Evolutionary conservation across 805 yeast genomes (phyloP), one percentile per base, ranked within the genome.

Genomic region (Starmerella stigmatis): DNA sequence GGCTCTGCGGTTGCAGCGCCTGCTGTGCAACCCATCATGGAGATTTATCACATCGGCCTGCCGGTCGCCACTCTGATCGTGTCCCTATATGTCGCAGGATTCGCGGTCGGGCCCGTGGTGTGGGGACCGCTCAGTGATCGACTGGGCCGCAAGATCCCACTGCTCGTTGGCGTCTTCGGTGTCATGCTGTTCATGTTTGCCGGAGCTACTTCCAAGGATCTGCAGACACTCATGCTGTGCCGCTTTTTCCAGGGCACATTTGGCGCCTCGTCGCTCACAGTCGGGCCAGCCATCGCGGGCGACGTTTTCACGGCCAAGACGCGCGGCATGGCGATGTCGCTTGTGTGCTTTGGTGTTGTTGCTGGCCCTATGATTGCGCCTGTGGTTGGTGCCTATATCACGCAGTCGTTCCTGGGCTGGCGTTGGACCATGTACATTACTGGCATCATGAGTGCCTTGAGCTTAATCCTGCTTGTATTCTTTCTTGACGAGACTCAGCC

Each of bases 81-180:
- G 9, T 78, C 96, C 0, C 68, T 86, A 21, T 88, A 76, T 57
- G 96, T 88, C n/a, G 63, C 86, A 33, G 97, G 96, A 10, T 89
- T 86, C 64, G 96, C 96, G 1, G 73, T 85, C 0, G 96, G 96
- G 16, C 97, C 97, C 3, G 69, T 88, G 41, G 57, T 85, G 29
- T 88, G 92, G 86, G 96, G 92, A 21, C 95, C 94, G 4, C 60
- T 82, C 29, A 79, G 89, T n/a, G 94, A 82, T 61, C 57, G 80
- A 29, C 79, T 71, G 53, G 92, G 94, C 23, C 74, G 94, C 62
- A 74, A 74, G 60, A 62, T 72, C 15, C 78, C 83, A 13, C 56
- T 82, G 44, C 52, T 81, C 2, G 50, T 76, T 3, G 74, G 86
- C 5, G 62, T 72, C 4, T 65, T 83, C 33, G 74, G 80, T 1